A percentile compares a stretch with the other conserved stretches of the same genome.
Evolutionary conservation across 1,284 basidiomycete species (phyloP).

Genomic region (Boletus subluridellus): DNA sequence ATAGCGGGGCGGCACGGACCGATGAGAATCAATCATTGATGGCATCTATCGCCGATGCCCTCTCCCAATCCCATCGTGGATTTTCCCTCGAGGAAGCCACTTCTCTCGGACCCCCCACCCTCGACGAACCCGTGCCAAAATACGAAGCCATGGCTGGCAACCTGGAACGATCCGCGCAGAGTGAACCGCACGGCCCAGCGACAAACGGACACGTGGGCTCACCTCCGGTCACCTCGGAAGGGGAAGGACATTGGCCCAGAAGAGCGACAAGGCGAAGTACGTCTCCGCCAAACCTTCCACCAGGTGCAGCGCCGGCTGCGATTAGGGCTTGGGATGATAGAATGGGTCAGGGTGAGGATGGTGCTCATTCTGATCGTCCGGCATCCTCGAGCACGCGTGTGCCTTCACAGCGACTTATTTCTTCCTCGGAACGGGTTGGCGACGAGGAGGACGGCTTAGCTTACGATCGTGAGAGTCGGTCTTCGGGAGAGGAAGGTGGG

Average conservation of each 20-base stretch:
- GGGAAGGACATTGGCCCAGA: conserved; percentile 18
- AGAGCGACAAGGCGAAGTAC: conserved; percentile 30
- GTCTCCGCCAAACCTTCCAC: conserved; percentile 32
- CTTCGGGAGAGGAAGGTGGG: conserved; percentile 9
- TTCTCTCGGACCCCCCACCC: conserved; percentile 14
- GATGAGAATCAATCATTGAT: conserved; percentile 46
- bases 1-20: conserved; percentile 4
- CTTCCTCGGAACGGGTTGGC: conserved; percentile 36
- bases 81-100: conserved; percentile 28
- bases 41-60: conserved; percentile 49
- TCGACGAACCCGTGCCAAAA: conserved; percentile 29
- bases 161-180: conserved; percentile 2
- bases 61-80: conserved; percentile 33
- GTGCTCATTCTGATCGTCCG: conserved; percentile 38
- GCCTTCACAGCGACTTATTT: conserved; percentile 35
- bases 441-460: conserved; percentile 28
- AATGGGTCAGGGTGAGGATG: conserved; percentile 29
- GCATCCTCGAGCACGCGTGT: conserved; percentile 33
- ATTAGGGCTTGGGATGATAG: conserved; percentile 33
- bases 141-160: conserved; percentile 22
- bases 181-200: conserved; percentile 21
- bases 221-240: conserved; percentile 11
- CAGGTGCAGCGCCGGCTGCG: conserved; percentile 36
- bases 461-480: conserved; percentile 23
- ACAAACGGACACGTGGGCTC: conserved; percentile 18